These are phyloP conservation scores for Trichomonas tenax DNA, from an alignment of 208 protist genomes.

Conservation along the genomic window DNA sequence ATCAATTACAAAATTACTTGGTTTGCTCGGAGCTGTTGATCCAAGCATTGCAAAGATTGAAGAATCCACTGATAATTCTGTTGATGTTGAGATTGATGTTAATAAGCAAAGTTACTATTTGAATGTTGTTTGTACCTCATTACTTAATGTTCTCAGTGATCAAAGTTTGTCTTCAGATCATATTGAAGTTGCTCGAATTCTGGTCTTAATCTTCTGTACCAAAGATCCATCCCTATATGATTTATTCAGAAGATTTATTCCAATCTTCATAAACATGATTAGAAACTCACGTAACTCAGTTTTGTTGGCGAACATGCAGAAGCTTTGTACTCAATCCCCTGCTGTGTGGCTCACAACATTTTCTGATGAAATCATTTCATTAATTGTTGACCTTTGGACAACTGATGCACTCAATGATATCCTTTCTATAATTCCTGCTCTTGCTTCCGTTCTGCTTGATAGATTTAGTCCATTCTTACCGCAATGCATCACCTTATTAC, in stretches of 20 bases:
- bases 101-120: not conserved
- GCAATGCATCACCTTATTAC: not conserved
- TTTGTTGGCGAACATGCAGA: not conserved
- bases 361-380: not conserved
- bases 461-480: not conserved
- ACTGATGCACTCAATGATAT: not conserved
- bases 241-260: not conserved
- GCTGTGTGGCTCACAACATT: not conserved
- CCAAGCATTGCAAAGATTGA: not conserved
- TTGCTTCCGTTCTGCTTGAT: not conserved
- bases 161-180: not conserved
- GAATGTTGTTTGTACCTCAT: not conserved
- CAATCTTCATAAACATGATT: not conserved
- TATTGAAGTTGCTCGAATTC: not conserved
- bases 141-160: not conserved
- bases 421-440: not conserved
- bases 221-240: not conserved
- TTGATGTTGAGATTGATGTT: not conserved
- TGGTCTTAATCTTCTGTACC: not conserved
- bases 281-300: not conserved
- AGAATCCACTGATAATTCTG: not conserved
- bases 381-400: not conserved
- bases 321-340: not conserved
- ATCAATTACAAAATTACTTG: not conserved
- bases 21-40: not conserved